phyloP scores from a whole-genome alignment of 176 grass and related monocot species.

The Olyra latifolia region DNA sequence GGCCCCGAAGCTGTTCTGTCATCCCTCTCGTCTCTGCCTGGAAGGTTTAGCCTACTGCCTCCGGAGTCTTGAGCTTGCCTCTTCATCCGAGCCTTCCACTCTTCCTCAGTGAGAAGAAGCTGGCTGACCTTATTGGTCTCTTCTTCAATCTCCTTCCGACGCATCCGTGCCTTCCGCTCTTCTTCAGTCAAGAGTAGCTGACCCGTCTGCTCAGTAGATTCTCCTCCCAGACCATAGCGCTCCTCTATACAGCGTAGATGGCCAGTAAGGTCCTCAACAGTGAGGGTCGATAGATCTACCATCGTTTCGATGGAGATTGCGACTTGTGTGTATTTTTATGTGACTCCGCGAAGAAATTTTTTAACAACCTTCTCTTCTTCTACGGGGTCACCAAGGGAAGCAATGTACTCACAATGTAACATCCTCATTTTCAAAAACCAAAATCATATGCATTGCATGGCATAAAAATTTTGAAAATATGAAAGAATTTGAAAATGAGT shows the following conservation, averaged over 20 bases:
- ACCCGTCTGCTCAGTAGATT: accelerated
- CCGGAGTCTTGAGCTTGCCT: too few species aligned
- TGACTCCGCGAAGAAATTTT: neutral
- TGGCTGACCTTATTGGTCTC: too few species aligned
- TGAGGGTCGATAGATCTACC: neutral
- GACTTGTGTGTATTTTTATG: neutral
- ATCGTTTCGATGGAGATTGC: neutral
- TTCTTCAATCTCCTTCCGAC: too few species aligned
- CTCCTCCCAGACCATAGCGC: accelerated
- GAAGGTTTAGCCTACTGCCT: too few species aligned
- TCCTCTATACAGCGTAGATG: accelerated
- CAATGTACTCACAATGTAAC: too few species aligned
- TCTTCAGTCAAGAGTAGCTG: neutral
- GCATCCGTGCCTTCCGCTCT: too few species aligned
- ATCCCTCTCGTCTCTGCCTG: neutral
- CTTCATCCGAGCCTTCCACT: too few species aligned
- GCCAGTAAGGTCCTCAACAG: neutral
- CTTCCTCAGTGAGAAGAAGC: too few species aligned
- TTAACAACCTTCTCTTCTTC: neutral
- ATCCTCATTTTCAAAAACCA: too few species aligned
- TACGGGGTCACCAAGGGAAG: accelerated
- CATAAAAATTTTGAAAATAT: too few species aligned
- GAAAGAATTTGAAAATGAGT: too few species aligned
- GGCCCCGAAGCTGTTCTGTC: neutral
- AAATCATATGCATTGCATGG: too few species aligned